Conservation (phyloP, 352 stramenopile genomes). For the Pythium utonaiense region DNA sequence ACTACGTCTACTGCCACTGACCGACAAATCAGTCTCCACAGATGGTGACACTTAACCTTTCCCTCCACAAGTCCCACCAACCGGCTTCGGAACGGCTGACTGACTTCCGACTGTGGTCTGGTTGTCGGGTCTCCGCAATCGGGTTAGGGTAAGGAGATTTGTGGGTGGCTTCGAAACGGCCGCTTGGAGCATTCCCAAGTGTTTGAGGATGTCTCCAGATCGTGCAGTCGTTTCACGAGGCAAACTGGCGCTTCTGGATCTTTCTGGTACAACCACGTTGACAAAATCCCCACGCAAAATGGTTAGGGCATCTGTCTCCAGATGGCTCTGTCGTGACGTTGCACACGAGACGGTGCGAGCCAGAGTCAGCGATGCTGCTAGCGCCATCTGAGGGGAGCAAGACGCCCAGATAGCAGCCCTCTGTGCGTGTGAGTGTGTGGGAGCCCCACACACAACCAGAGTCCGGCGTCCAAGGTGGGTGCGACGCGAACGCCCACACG, state of each 20-base stretch:
- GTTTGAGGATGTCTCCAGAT: neutral
- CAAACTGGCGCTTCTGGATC: conserved; percentile 10
- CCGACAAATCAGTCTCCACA: neutral
- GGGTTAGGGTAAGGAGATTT: neutral
- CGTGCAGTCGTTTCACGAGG: neutral
- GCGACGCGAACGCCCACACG: neutral
- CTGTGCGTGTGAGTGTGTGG: too few species aligned
- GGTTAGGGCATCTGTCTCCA: neutral
- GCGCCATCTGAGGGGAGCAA: neutral
- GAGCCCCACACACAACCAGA: too few species aligned
- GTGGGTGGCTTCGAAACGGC: neutral
- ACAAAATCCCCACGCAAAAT: neutral
- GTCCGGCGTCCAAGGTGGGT: too few species aligned
- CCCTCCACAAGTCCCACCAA: neutral
- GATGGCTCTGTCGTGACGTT: conserved; percentile 3
- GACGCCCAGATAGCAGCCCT: too few species aligned
- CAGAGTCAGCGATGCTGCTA: neutral
- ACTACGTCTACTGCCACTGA: conserved; percentile 5
- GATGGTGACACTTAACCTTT: conserved; percentile 1
- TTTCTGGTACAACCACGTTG: neutral
- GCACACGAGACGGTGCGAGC: neutral
- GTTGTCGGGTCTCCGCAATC: neutral
- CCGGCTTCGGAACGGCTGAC: neutral
- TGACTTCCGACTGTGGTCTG: neutral
- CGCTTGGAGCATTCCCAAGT: neutral